Evolutionary conservation across 1,284 basidiomycete genomes (phyloP), one percentile per base, ranked within the genome.

Genomic region (Microbotryum silenes-acaulis): DNA sequence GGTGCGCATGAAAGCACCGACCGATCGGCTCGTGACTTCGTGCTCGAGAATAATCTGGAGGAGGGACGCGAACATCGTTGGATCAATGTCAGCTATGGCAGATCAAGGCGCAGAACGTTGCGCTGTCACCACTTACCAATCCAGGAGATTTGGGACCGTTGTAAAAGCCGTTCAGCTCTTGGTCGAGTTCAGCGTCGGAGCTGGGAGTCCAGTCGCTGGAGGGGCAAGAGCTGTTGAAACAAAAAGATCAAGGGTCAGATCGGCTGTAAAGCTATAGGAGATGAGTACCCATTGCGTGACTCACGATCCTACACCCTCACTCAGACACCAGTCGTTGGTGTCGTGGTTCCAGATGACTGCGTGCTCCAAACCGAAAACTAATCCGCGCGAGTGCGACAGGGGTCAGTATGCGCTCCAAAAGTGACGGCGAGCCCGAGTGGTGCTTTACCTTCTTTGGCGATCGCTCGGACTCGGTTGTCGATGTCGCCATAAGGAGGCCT

Each of bases 11-110:
- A 91, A 93, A 8, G 82, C 81, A 52, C 79, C 73, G 47, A 90
- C 83, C 25, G 85, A 79, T 61, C 78, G 72, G 52, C 81, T 76
- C 21, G 79, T 81, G n/a, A 86, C 76, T 75, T 92, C 91, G 75
- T 94, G 91, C 76, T 92, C 87, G 65, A 93, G 81, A 63, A 89
- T 80, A 68, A 91, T 80, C 90, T 90, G 10, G 85, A 14, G 14
- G 9, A 23, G 4, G 18, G 18, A 1, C 37, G 16, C 14, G 21
- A 44, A 18, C 10, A 20, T 14, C 4, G 2, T 20, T 50, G 12
- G n/a, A 55, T 10, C 12, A 37, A 20, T 6, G 37, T 18, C 37
- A 12, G 37, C 37, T 18, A 42, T 42, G 37, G 37, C 2, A 18
- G 14, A 16, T 42, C 3, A 18, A 42, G 16, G 37, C 37, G 3